Evolutionary conservation across 2,329 filamentous ascomycete genomes (phyloP).

Genomic region (Calonectria naviculata): DNA sequence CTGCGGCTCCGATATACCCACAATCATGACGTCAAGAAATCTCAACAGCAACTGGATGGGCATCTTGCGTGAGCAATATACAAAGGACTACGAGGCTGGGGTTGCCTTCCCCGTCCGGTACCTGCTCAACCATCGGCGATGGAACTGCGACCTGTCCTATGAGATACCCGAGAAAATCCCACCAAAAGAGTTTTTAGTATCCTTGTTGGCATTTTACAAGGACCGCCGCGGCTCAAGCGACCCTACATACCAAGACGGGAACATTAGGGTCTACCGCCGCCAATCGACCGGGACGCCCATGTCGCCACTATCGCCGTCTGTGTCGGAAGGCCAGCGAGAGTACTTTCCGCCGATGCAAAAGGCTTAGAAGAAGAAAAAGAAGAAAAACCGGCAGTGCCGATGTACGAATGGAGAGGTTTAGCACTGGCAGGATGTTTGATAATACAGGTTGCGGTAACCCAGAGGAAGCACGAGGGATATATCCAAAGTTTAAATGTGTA

Average conservation of each 20-base stretch:
- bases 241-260: background rate
- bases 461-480: background rate
- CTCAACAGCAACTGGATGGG: slow-evolving; percentile 31
- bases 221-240: background rate
- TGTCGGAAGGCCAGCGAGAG: background rate
- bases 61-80: slow-evolving; percentile 23
- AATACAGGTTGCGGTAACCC: background rate
- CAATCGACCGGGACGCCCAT: background rate
- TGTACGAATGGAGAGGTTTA: background rate
- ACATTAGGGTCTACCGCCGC: background rate
- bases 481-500: background rate
- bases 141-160: background rate
- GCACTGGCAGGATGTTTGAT: background rate
- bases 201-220: background rate
- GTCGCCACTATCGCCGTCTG: background rate
- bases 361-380: background rate
- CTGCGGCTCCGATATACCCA: background rate
- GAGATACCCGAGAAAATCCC: background rate
- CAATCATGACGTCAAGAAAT: slow-evolving; percentile 28
- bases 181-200: background rate
- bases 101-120: slow-evolving; percentile 39
- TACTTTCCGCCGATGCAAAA: background rate
- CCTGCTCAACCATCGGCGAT: slow-evolving; percentile 9
- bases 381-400: background rate
- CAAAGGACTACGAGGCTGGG: slow-evolving; percentile 34